Evolutionary conservation across 1,284 basidiomycete genomes (phyloP).

Genomic region (Trichosporon faecale): DNA sequence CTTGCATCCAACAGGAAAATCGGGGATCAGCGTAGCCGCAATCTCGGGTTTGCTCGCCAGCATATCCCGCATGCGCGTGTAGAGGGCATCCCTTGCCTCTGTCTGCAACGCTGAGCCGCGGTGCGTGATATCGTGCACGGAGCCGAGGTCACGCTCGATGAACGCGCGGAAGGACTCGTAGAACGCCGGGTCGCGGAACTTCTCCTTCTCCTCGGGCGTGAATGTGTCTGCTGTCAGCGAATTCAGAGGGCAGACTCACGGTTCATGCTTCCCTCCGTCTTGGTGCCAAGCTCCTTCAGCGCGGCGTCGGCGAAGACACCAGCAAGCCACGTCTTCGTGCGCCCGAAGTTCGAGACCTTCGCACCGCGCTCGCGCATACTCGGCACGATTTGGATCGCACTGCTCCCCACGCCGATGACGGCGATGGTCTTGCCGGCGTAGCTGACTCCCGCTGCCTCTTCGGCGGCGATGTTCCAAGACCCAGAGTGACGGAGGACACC

Average conservation of each 20-base stretch:
- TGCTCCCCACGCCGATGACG: slow-evolving; percentile 25
- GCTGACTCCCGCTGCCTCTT: slow-evolving; percentile 24
- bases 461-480: slow-evolving; percentile 22
- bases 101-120: slow-evolving; percentile 29
- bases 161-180: slow-evolving; percentile 31
- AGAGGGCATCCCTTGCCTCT: slow-evolving; percentile 21
- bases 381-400: slow-evolving; percentile 35
- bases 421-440: slow-evolving; percentile 21
- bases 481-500: slow-evolving; percentile 33
- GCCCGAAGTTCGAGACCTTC: slow-evolving; percentile 33
- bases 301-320: slow-evolving; percentile 26
- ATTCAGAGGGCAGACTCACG: slow-evolving; percentile 6
- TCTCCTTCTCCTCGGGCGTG: slow-evolving; percentile 31
- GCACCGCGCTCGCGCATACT: slow-evolving; percentile 26
- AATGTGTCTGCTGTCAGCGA: slow-evolving; percentile 24
- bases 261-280: slow-evolving; percentile 14
- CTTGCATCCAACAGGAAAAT: slow-evolving; percentile 36
- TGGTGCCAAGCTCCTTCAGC: slow-evolving; percentile 16
- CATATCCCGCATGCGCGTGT: slow-evolving; percentile 26
- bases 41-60: slow-evolving; percentile 25
- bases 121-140: slow-evolving; percentile 19
- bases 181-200: slow-evolving; percentile 21
- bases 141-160: slow-evolving; percentile 26
- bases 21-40: slow-evolving; percentile 27
- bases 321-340: slow-evolving; percentile 33